Base-by-base conservation (phyloP, 805 yeast species). In the Jamesozyma jinghongensis region DNA sequence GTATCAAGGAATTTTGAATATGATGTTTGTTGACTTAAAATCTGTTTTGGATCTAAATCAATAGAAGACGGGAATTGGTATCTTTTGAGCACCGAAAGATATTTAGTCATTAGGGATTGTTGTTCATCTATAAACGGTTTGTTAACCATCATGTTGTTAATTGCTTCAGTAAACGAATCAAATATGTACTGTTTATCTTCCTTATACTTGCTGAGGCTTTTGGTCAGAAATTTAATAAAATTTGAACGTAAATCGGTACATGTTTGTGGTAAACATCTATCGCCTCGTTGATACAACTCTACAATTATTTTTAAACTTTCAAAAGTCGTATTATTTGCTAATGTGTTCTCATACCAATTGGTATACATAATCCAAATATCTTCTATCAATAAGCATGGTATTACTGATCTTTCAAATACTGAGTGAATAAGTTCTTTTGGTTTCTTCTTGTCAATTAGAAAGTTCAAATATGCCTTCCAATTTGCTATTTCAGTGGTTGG, bases 351-450 rank as follows among this genome's bases (percentile, higher is more conserved):
- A 31, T 16, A 22, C 71, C 79, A 86, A 3, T 72, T 61, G 6
- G 75, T 43, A 54, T 82, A 88, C 40, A 71, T 71, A 14, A 76
- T 52, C 97, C 97, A 90, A 16, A 85, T 56, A 13, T 65, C 65
- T 26, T 75, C 76, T 36, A 70, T 65, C 17, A 62, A 61, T 32
- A 87, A 82, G 39, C 79, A 72, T 0, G 94, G 85, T 1, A 84
- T 65, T 10, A 90, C 62, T 14, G 85, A 75, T 42, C 96, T 68
- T 56, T 84, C 90, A 59, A 81, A 88, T 1, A 84, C 53, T 6
- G 71, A 62, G 6, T 60, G 57, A 1, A 74, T 65, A 18, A 68
- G 59, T 4, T 59, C 56, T 8, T 40, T 38, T 14, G 56, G 43
- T 38, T 59, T 43, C 7, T 41, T 59, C 34, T 61, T 59, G 2